Evolutionary conservation across 139 green algal species (phyloP).

Genomic region (Penium margaritaceum): DNA sequence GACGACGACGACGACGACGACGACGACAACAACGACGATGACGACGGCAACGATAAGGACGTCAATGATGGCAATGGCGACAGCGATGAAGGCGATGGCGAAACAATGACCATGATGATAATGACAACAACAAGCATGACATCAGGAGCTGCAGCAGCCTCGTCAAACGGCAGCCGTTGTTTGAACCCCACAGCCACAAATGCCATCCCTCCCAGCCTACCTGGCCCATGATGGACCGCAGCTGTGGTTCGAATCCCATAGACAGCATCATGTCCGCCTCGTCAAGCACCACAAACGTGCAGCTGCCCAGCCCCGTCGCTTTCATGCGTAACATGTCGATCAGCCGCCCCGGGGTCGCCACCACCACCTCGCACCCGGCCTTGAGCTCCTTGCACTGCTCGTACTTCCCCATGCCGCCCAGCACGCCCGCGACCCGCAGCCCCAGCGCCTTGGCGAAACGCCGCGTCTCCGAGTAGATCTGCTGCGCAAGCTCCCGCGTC

Average conservation of each 20-base stretch:
- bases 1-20: too few relatives aligned
- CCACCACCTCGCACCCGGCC: slow-evolving; percentile 65
- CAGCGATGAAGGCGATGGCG: too few relatives aligned
- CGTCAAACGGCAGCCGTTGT: too few relatives aligned
- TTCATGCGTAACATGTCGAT: slow-evolving; percentile 54
- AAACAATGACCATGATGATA: too few relatives aligned
- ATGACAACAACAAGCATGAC: too few relatives aligned
- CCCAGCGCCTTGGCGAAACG: slow-evolving; percentile 50
- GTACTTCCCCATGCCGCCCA: slow-evolving; percentile 84
- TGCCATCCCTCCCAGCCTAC: too few relatives aligned
- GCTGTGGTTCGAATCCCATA: slow-evolving; percentile 75
- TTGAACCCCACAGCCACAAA: too few relatives aligned
- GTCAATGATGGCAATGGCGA: too few relatives aligned
- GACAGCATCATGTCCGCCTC: slow-evolving; percentile 97
- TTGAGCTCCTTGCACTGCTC: slow-evolving; percentile 90
- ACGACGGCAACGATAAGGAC: too few relatives aligned
- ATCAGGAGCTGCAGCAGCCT: too few relatives aligned
- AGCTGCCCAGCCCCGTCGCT: slow-evolving; percentile 53
- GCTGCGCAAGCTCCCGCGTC: slow-evolving; percentile 82
- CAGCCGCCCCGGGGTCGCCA: slow-evolving; percentile 71
- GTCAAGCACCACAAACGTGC: slow-evolving; percentile 87
- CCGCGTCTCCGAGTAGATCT: slow-evolving; percentile 67
- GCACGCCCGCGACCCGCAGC: slow-evolving; percentile 52
- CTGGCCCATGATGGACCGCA: slow-evolving; percentile 74
- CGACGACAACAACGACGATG: too few relatives aligned